These are phyloP conservation scores for Botryotinia globosa DNA, from an alignment of 2,329 filamentous ascomycete genomes.

Conservation along the genomic window DNA sequence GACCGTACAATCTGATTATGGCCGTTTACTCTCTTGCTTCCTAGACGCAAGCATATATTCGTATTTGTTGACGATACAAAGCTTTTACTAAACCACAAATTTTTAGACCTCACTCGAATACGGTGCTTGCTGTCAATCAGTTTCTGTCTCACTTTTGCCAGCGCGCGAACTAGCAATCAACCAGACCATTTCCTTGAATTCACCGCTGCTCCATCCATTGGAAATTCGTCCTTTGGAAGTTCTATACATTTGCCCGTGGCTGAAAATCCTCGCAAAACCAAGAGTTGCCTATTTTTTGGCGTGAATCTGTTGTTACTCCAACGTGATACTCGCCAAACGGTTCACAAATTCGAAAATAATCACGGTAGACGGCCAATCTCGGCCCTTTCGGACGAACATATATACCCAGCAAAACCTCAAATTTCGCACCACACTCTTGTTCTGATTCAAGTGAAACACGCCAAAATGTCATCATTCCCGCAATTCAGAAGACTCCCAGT, in stretches of 20 bases:
- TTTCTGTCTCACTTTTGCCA: not conserved
- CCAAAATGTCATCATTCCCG: slow-evolving; percentile 7
- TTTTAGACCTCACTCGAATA: not conserved
- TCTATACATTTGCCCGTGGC: not conserved
- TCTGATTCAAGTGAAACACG: not conserved
- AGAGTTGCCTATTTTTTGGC: not conserved
- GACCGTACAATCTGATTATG: not conserved
- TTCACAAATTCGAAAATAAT: slow-evolving; percentile 1
- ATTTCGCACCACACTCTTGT: not conserved
- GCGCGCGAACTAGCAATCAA: not conserved
- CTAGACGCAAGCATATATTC: not conserved
- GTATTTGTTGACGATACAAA: not conserved
- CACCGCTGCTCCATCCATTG: not conserved
- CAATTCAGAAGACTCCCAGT: not conserved
- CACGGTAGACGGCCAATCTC: not conserved
- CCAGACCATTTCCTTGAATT: not conserved
- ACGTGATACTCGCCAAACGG: not conserved
- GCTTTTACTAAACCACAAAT: not conserved
- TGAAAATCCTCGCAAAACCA: not conserved
- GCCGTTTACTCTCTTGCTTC: not conserved
- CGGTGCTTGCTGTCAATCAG: not conserved
- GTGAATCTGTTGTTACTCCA: not conserved
- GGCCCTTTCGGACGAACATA: not conserved
- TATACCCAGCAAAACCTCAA: too few species aligned
- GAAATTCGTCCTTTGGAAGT: not conserved